Evolutionary conservation across 2,329 filamentous ascomycete genomes (phyloP).

Genomic region (Sodiomyces alkalinus): DNA sequence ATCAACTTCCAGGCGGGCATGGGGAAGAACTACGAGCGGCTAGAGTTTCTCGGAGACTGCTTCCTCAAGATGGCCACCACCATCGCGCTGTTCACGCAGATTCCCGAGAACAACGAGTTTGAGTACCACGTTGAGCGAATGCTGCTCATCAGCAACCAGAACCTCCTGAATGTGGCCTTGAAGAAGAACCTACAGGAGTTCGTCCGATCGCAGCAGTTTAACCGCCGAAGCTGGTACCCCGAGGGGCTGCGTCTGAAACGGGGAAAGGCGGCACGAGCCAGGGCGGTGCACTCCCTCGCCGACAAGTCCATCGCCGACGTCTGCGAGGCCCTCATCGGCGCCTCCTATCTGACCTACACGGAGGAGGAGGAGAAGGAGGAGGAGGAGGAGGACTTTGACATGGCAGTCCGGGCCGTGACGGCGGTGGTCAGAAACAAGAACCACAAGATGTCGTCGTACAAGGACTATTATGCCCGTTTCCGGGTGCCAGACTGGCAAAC

Average conservation of each 20-base stretch:
- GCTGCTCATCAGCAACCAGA: constrained; percentile 81
- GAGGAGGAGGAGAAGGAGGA: too few relatives aligned
- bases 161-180: constrained; percentile 65
- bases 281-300: constrained; percentile 49
- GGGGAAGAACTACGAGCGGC: constrained; percentile 86
- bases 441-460: constrained; percentile 54
- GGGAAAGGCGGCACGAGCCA: constrained; percentile 49
- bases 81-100: constrained; percentile 65
- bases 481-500: constrained; percentile 56
- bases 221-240: constrained; percentile 78
- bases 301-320: constrained; percentile 93
- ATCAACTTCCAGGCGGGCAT: constrained; percentile 70
- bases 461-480: constrained; percentile 60
- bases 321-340: constrained; percentile 86
- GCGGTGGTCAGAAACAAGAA: constrained; percentile 52
- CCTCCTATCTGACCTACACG: constrained; percentile 45
- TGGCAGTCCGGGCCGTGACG: constrained; percentile 49
- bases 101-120: constrained; percentile 67
- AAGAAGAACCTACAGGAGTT: constrained; percentile 54
- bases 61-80: constrained; percentile 95
- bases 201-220: constrained; percentile 72
- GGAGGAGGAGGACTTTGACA: constrained; percentile 29
- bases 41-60: constrained; percentile 86
- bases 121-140: constrained; percentile 84
- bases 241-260: constrained; percentile 56